phyloP scores from a whole-genome alignment of 768 basidiomycete species.

The Trametes cingulata region DNA sequence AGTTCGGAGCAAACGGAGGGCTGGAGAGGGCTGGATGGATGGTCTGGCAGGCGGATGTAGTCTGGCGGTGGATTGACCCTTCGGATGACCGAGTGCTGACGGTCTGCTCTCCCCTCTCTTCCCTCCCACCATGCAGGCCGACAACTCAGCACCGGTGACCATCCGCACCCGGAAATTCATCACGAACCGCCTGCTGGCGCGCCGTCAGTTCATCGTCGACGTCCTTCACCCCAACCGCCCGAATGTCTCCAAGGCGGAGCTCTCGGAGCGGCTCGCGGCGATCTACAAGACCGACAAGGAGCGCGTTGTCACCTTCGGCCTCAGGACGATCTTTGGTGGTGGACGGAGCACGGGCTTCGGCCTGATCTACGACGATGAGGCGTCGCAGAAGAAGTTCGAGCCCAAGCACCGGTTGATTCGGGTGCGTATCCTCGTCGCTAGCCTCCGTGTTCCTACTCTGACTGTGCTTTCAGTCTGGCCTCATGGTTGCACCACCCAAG shows the following conservation, averaged over 20 bases:
- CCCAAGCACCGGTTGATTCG: slow-evolving; percentile 93
- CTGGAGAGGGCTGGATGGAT: slow-evolving; percentile 40
- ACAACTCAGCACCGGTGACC: slow-evolving; percentile 83
- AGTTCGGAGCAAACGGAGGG: slow-evolving; percentile 9
- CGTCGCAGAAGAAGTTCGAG: slow-evolving; percentile 94
- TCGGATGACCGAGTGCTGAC: slow-evolving; percentile 13
- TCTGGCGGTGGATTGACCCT: slow-evolving; percentile 15
- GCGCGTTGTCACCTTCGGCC: slow-evolving; percentile 92
- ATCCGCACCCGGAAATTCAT: slow-evolving; percentile 99
- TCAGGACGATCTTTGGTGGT: slow-evolving; percentile 97
- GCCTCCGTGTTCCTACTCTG: neutral
- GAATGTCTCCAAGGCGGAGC: slow-evolving; percentile 90
- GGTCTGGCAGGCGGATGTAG: slow-evolving; percentile 34
- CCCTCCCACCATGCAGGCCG: slow-evolving; percentile 53
- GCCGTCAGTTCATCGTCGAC: slow-evolving; percentile 95
- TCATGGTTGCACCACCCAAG: slow-evolving; percentile 79
- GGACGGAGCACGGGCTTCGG: slow-evolving; percentile 97
- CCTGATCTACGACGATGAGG: slow-evolving; percentile 96
- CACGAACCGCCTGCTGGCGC: slow-evolving; percentile 95
- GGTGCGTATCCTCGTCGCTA: slow-evolving; percentile 52
- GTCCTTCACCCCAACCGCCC: slow-evolving; percentile 94
- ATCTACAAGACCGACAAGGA: slow-evolving; percentile 93
- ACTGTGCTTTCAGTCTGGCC: slow-evolving; percentile 53
- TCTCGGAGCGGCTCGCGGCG: slow-evolving; percentile 87
- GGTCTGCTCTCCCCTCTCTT: slow-evolving; percentile 1